Evolutionary conservation across 1,284 basidiomycete species (phyloP).

Genomic region (Lignosus rhinocerotis): DNA sequence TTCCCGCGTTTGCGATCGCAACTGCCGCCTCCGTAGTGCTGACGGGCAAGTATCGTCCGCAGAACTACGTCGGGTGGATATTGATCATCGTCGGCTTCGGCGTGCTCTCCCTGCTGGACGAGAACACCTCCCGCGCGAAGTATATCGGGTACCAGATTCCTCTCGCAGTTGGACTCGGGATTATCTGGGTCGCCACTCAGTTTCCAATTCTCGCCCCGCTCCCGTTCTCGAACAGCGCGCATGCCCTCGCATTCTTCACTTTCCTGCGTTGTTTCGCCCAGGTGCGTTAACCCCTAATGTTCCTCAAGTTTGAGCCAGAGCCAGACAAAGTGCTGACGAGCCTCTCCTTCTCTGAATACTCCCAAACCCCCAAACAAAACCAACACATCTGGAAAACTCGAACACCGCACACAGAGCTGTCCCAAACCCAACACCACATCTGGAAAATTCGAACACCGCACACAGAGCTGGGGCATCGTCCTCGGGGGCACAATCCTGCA

Average conservation of each 20-base stretch:
- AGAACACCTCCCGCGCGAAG: constrained; percentile 32
- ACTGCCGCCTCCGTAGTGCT: constrained; percentile 32
- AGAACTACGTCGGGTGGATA: constrained; percentile 41
- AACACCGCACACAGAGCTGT: too few species aligned
- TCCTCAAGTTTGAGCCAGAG: too few species aligned
- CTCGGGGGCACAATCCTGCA: too few species aligned
- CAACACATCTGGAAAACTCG: too few species aligned
- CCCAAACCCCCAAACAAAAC: too few species aligned
- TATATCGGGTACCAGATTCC: constrained; percentile 36
- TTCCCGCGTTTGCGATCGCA: constrained; percentile 33
- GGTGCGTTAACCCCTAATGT: too few species aligned
- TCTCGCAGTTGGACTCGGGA: constrained; percentile 34
- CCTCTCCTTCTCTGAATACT: too few species aligned
- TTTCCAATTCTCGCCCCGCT: constrained; percentile 39
- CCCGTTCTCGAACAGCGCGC: constrained; percentile 28
- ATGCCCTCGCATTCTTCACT: constrained; percentile 32
- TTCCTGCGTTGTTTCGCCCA: constrained; percentile 33
- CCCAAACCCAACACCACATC: too few species aligned
- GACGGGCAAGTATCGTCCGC: constrained; percentile 35
- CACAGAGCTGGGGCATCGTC: too few species aligned
- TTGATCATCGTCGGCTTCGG: constrained; percentile 38
- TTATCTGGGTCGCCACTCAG: constrained; percentile 1
- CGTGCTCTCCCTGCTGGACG: constrained; percentile 38
- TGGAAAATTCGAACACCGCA: too few species aligned
- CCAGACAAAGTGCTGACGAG: too few species aligned